Percentiles rank a stretch among this genome's conserved stretches.
phyloP scores from a whole-genome alignment of 257 asterid genomes.

The Capsicum pubescens region DNA sequence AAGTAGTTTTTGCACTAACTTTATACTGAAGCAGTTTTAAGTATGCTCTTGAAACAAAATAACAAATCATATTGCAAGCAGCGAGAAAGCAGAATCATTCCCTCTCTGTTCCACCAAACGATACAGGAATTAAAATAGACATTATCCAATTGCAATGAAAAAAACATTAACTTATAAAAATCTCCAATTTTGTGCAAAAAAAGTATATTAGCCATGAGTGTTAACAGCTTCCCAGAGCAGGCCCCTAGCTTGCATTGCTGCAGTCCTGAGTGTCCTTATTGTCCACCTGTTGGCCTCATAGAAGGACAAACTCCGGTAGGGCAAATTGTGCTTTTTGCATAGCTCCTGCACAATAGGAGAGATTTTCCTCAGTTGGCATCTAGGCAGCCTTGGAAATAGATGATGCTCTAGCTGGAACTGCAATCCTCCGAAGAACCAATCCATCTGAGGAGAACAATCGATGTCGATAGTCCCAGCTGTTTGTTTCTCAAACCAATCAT shows the following conservation, averaged over 20 bases:
- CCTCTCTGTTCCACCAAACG: not conserved
- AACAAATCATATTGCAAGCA: not conserved
- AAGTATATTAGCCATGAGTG: slow-evolving; percentile 67
- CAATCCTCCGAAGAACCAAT: slow-evolving; percentile 87
- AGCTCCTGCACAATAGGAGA: slow-evolving; percentile 74
- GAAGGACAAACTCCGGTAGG: slow-evolving; percentile 69
- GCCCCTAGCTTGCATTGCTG: slow-evolving; percentile 81
- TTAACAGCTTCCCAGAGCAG: slow-evolving; percentile 92
- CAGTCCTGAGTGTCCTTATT: slow-evolving; percentile 58
- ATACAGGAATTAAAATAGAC: not conserved
- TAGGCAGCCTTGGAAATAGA: slow-evolving; percentile 87
- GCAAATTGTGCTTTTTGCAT: slow-evolving; percentile 80
- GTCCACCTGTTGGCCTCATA: slow-evolving; percentile 70
- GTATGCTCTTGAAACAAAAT: slow-evolving; percentile 12
- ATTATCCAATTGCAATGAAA: not conserved
- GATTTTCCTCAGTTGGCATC: slow-evolving; percentile 74
- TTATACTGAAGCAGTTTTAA: not conserved
- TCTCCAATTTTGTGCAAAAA: not conserved
- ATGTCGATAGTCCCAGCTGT: slow-evolving; percentile 82
- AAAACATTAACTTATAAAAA: not conserved
- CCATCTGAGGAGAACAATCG: slow-evolving; percentile 68
- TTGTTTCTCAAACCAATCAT: slow-evolving; percentile 92
- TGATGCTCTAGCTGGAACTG: slow-evolving; percentile 94
- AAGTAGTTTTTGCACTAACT: not conserved
- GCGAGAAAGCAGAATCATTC: not conserved